Percentiles rank a stretch among this genome's conserved stretches.
Evolutionary conservation across 225 moss, liverwort and hornwort species (phyloP).

Genomic region (Physcomitrium patens): DNA sequence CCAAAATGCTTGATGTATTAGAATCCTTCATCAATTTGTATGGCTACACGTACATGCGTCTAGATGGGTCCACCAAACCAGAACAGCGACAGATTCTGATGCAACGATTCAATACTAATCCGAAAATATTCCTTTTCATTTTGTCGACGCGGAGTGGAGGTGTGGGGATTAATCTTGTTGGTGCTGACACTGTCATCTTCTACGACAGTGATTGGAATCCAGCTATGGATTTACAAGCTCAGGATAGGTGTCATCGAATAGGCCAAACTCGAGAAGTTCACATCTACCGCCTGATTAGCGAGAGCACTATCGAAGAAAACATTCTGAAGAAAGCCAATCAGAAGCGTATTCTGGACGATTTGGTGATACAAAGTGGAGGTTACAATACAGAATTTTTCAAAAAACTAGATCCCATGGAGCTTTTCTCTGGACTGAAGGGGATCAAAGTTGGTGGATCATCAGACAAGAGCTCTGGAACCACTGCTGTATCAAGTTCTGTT

Average conservation of each 20-base stretch:
- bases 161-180: constrained; percentile 93
- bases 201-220: constrained; percentile 99
- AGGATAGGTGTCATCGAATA: constrained; percentile 97
- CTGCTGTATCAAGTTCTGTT: constrained; percentile 21
- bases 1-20: constrained; percentile 93
- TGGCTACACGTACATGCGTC: constrained; percentile 96
- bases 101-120: constrained; percentile 98
- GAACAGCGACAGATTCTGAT: constrained; percentile 96
- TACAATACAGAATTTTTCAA: constrained; percentile 99
- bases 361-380: constrained; percentile 98
- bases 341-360: constrained; percentile 89
- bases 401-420: constrained; percentile 95
- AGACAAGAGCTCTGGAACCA: constrained; percentile 34
- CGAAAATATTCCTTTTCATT: constrained; percentile 93
- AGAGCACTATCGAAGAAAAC: constrained; percentile 99
- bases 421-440: constrained; percentile 88
- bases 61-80: constrained; percentile 97
- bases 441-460: constrained; percentile 47
- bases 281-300: constrained; percentile 95
- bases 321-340: constrained; percentile 98
- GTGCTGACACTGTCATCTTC: constrained; percentile 97
- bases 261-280: constrained; percentile 98
- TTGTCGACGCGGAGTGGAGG: constrained; percentile 96
- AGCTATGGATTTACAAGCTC: constrained; percentile 97
- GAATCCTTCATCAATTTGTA: constrained; percentile 97